Percentiles rank a stretch among this genome's conserved stretches.
These are phyloP conservation scores for Papiliotrema nemorosa DNA, from an alignment of 1,284 basidiomycete genomes.

Conservation along the genomic window DNA sequence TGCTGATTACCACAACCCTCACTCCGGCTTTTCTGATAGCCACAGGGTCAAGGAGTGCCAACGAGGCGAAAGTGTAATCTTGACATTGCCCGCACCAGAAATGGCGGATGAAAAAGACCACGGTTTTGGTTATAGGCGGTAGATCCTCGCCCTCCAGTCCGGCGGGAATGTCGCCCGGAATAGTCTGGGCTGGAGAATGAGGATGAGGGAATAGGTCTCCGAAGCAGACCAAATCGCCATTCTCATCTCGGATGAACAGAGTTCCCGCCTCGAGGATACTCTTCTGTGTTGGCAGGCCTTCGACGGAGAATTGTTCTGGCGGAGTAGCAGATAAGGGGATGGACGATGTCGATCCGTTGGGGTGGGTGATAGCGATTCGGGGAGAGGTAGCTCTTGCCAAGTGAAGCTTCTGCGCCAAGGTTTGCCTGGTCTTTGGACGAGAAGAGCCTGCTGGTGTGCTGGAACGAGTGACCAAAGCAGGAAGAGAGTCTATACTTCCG, in stretches of 20 bases:
- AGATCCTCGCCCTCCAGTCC: background rate
- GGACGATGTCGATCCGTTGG: no score
- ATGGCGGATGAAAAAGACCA: slow-evolving; percentile 45
- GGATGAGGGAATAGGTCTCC: slow-evolving; percentile 33
- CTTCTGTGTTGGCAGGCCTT: slow-evolving; percentile 26
- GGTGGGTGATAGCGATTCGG: no score
- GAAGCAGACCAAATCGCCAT: slow-evolving; percentile 36
- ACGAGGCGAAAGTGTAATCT: slow-evolving; percentile 42
- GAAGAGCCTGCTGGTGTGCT: background rate
- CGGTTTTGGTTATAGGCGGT: slow-evolving; percentile 21
- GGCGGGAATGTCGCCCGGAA: background rate
- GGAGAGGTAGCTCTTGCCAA: no score
- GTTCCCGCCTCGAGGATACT: slow-evolving; percentile 38
- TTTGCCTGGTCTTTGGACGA: no score
- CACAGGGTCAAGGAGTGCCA: slow-evolving; percentile 38
- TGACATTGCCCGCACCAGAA: slow-evolving; percentile 50
- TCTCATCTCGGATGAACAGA: slow-evolving; percentile 37
- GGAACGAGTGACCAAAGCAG: background rate
- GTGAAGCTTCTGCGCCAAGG: no score
- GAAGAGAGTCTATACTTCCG: background rate
- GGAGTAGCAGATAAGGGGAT: background rate
- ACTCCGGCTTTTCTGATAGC: slow-evolving; percentile 37
- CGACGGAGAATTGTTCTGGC: slow-evolving; percentile 19
- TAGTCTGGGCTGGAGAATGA: background rate
- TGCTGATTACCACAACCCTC: slow-evolving; percentile 39